Evolutionary conservation across 148 eudicot genomes (phyloP).

Genomic region (Mesembryanthemum crystallinum): DNA sequence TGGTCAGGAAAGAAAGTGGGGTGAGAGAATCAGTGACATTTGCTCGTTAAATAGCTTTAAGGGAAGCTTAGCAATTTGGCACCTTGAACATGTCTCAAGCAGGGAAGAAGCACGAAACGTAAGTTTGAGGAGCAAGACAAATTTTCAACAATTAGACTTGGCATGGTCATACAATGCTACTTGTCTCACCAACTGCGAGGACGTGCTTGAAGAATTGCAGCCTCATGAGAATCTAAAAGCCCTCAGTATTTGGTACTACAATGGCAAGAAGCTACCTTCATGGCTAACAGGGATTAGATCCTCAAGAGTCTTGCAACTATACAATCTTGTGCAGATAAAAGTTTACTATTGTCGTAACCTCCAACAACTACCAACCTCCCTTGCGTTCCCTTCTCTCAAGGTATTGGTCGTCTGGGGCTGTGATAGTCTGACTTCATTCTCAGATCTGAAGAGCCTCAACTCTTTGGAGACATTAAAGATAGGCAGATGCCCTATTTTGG

Average conservation of each 20-base stretch:
- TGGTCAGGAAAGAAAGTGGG: slow-evolving; percentile 5
- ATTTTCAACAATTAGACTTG: slow-evolving; percentile 9
- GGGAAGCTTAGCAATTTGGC: slow-evolving; percentile 14
- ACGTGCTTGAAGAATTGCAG: slow-evolving; percentile 21
- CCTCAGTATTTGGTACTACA: not conserved
- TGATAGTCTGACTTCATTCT: slow-evolving; percentile 10
- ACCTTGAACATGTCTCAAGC: slow-evolving; percentile 8
- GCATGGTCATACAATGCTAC: slow-evolving; percentile 11
- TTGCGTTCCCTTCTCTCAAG: slow-evolving; percentile 11
- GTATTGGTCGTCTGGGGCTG: slow-evolving; percentile 12
- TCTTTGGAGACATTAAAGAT: slow-evolving; percentile 7
- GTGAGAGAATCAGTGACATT: slow-evolving; percentile 9
- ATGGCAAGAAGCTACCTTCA: not conserved
- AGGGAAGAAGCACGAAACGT: slow-evolving; percentile 13
- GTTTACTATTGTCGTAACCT: slow-evolving; percentile 7
- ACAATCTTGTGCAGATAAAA: slow-evolving; percentile 4
- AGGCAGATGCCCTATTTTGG: slow-evolving; percentile 6
- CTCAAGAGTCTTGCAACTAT: not conserved
- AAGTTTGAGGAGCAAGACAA: not conserved
- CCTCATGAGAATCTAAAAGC: slow-evolving; percentile 15
- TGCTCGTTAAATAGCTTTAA: not conserved
- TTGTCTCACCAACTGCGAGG: not conserved
- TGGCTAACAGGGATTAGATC: slow-evolving; percentile 12
- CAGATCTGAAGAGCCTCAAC: not conserved
- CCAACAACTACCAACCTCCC: slow-evolving; percentile 3